Evolutionary conservation across 2,329 filamentous ascomycete species (phyloP), one percentile per base, ranked within the genome.

Genomic region (Exophiala mesophila): DNA sequence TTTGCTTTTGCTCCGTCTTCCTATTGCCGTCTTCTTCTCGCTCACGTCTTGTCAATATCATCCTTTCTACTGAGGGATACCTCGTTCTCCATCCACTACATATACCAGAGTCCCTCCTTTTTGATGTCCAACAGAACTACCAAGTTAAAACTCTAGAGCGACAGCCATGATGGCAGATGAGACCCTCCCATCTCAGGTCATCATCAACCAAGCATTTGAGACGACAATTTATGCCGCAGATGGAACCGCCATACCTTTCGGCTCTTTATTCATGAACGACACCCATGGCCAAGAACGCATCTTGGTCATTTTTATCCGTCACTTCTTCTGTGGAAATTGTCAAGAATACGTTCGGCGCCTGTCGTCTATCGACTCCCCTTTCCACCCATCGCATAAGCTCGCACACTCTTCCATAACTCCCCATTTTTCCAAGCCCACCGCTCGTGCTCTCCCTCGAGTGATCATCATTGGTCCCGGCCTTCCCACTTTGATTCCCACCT

Each of bases 241-340:
- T n/a, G 50, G 45, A 28, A 38, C 21, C 20, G 30, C 30, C 21
- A 19, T 51, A 6, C 36, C 23, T 13, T 51, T 53, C 36, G 48
- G 45, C 16, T 44, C 43, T 19, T 37, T 53, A 13, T 53, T 53
- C 36, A 33, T 39, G 29, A 29, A 42, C 43, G 50, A 24, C 29
- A 44, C 5, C 23, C 46, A 1, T 30, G 17, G 18, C 42, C 19
- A 32, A 68, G 74, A 9, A 66, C 68, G 79, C 2, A 77, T 85
- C 19, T 69, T 89, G 21, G 64, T 88, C 30, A 77, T 88, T 53
- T 88, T 89, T 59, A 73, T 89, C 44, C 75, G 85, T 32, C 84
- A 88, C 65, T 89, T 88, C 64, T 88, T 85, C 70, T 88, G 85
- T 59, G 83, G 83, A 81, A 84, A 82, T 61, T 88, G 85, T 65